phyloP scores from a whole-genome alignment of 192 early-diverging fungal species.

The Coemansia sp. region DNA sequence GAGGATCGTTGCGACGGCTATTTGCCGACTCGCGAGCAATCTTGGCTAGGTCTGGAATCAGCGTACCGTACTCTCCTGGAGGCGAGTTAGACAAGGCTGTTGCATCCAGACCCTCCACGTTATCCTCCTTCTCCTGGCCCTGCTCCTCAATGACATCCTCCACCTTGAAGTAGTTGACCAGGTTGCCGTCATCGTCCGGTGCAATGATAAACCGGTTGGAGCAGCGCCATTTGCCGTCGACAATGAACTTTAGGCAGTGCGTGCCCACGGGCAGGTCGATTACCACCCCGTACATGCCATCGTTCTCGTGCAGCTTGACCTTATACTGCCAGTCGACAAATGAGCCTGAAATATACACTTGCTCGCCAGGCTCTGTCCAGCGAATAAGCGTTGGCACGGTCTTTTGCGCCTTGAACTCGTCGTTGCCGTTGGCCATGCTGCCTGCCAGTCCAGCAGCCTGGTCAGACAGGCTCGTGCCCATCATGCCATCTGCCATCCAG shows the following conservation, averaged over 20 bases:
- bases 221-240: conserved; percentile 98
- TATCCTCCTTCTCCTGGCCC: conserved; percentile 45
- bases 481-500: conserved; percentile 21
- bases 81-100: conserved; percentile 57
- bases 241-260: conserved; percentile 96
- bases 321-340: conserved; percentile 98
- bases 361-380: conserved; percentile 70
- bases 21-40: conserved; percentile 31
- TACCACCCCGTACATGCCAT: conserved; percentile 42
- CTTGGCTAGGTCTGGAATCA: conserved; percentile 58
- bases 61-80: conserved; percentile 61
- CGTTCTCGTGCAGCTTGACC: conserved; percentile 63
- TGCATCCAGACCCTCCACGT: conserved; percentile 52
- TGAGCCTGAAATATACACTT: conserved; percentile 91
- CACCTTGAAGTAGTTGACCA: conserved; percentile 94
- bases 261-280: conserved; percentile 90
- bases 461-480: conserved; percentile 2
- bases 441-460: conserved; percentile 8
- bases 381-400: conserved; percentile 84
- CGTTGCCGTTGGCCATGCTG: conserved; percentile 9
- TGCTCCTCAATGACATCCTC: conserved; percentile 58
- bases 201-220: conserved; percentile 86
- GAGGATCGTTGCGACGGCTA: conserved; percentile 62
- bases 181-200: conserved; percentile 89
- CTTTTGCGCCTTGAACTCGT: conserved; percentile 11